Conservation (phyloP, 306 rosid genomes). For the Rosa lucieae region DNA sequence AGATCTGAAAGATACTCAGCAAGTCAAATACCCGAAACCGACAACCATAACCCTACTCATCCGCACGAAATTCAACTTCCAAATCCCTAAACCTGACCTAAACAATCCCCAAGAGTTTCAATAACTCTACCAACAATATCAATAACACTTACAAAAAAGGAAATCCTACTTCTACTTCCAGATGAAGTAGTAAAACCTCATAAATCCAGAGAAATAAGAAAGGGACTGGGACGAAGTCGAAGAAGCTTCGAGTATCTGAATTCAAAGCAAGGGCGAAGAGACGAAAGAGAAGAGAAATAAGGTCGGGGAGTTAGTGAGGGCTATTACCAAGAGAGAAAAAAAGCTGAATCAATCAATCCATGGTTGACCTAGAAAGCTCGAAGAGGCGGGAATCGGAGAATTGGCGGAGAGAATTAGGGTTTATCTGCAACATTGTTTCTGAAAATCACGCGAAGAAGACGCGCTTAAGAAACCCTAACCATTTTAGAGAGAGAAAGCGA, state of each 20-base stretch:
- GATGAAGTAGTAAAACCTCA: neutral
- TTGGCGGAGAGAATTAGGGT: slow-evolving; percentile 13
- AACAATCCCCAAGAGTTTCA: neutral
- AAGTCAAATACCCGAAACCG: neutral
- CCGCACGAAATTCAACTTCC: neutral
- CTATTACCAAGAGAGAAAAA: slow-evolving; percentile 15
- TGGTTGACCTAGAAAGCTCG: slow-evolving; percentile 31
- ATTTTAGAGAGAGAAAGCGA: slow-evolving; percentile 12
- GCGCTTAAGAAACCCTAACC: slow-evolving; percentile 72
- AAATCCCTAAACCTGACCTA: neutral
- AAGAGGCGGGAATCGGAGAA: slow-evolving; percentile 19
- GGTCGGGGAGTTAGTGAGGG: neutral
- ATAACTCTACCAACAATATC: neutral
- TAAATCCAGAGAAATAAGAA: neutral
- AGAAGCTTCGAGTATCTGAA: slow-evolving; percentile 2
- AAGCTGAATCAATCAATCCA: slow-evolving; percentile 37
- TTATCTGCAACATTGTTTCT: slow-evolving; percentile 27
- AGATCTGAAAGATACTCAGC: slow-evolving; percentile 4
- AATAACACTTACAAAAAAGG: neutral
- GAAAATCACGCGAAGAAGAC: slow-evolving; percentile 12
- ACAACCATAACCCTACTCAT: slow-evolving; percentile 2
- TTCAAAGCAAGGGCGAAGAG: neutral
- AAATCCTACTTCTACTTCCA: neutral
- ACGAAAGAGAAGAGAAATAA: neutral
- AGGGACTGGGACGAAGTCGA: neutral